These are phyloP conservation scores for Theobroma grandiflorum DNA, from an alignment of 441 rosid species.

Conservation along the genomic window DNA sequence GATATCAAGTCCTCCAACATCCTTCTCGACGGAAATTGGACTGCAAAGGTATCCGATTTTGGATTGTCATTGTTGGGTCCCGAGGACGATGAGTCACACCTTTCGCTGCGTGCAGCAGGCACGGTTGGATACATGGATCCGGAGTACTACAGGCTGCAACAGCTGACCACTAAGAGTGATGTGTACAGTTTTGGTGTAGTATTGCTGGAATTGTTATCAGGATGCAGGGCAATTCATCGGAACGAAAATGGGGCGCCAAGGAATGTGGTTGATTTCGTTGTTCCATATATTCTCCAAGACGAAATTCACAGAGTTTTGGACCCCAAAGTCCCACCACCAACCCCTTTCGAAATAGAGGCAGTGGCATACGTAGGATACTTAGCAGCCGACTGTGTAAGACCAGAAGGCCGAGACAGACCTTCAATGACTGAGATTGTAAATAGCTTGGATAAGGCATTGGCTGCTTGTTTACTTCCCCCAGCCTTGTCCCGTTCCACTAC, in stretches of 20 bases:
- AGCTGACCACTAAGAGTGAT: conserved; percentile 70
- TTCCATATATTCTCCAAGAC: conserved; percentile 65
- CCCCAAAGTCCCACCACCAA: conserved; percentile 64
- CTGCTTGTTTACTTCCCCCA: conserved; percentile 48
- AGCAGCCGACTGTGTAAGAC: conserved; percentile 63
- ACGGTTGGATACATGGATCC: conserved; percentile 88
- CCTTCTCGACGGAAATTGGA: conserved; percentile 58
- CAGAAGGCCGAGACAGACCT: conserved; percentile 65
- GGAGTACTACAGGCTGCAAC: conserved; percentile 77
- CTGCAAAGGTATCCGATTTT: conserved; percentile 79
- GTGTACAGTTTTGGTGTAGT: conserved; percentile 86
- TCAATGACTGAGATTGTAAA: conserved; percentile 65
- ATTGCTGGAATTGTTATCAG: conserved; percentile 67
- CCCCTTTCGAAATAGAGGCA: conserved; percentile 75
- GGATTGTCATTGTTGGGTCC: conserved; percentile 81
- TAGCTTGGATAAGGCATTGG: conserved; percentile 63
- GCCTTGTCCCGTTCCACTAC: conserved; percentile 51
- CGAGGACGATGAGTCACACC: conserved; percentile 53
- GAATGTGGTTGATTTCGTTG: conserved; percentile 69
- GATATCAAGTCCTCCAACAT: conserved; percentile 89
- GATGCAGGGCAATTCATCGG: conserved; percentile 68
- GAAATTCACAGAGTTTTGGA: conserved; percentile 76
- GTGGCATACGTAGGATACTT: conserved; percentile 66
- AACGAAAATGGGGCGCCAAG: conserved; percentile 59
- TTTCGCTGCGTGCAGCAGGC: conserved; percentile 65